Evolutionary conservation across 208 protist genomes (phyloP), one percentile per base, ranked within the genome.

Genomic region (Wallacemonas sp.): DNA sequence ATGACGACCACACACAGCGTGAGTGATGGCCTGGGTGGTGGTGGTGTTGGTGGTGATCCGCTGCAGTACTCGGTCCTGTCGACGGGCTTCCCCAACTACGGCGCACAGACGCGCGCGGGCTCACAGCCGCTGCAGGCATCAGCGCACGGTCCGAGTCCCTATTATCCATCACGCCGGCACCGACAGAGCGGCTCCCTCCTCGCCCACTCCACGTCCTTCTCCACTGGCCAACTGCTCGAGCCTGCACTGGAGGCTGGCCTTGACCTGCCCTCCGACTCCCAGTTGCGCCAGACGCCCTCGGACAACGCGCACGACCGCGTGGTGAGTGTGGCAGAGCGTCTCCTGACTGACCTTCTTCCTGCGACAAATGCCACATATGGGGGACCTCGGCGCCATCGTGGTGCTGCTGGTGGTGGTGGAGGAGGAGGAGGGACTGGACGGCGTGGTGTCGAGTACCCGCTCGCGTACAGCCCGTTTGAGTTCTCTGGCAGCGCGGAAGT

Each of bases 201-300:
- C 4, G n/a, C 52, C 29, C 32, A 59, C 52, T 59, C 52, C 31
- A 59, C 32, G n/a, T 59, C 52, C 18, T 41, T 59, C 29, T 59
- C 52, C 0, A 42, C 31, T 3, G 52, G 52, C 14, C 14, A 31
- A 0, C 52, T 41, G 8, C 7, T 59, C 16, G 52, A 59, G 32
- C 52, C 52, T 12, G 31, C 52, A 4, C 20, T 59, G 25, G 52
- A 59, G 16, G 52, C 52, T 4, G 52, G 52, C 12, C n/a, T 41
- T 4, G 52, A 59, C 29, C 11, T 41, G 7, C 16, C 52, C 11
- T 59, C 32, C 5, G 52, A 59, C 29, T 59, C 10, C 31, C 11
- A 31, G n/a, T 16, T 23, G 32, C 14, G 26, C 12, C 31, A 23
- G 7, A 44, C 26, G 26, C 52, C 52, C 5, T 59, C 31, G 3